phyloP scores from a whole-genome alignment of 768 basidiomycete genomes.

The Pulveroboletus sp. region DNA sequence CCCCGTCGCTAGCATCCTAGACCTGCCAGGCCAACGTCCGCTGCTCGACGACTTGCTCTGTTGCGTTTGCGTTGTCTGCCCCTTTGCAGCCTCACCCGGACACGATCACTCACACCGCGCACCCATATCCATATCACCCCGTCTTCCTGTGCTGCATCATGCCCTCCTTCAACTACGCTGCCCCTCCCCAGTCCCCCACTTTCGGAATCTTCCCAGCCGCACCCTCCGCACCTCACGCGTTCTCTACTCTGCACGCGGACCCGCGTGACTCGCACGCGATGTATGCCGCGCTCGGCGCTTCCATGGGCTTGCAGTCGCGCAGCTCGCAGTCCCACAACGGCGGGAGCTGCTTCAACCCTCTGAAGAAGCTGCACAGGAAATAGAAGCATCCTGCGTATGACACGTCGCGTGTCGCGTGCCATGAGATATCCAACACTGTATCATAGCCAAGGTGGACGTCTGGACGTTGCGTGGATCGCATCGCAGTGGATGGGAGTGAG shows the following conservation, averaged over 20 bases:
- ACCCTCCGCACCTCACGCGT: slow-evolving; percentile 53
- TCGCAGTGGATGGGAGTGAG: not conserved
- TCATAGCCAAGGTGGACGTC: slow-evolving; percentile 15
- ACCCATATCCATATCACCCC: not conserved
- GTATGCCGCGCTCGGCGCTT: slow-evolving; percentile 47
- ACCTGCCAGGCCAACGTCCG: slow-evolving; percentile 6
- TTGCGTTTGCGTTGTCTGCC: slow-evolving; percentile 11
- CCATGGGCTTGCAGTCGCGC: slow-evolving; percentile 23
- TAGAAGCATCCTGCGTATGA: not conserved
- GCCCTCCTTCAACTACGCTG: slow-evolving; percentile 41
- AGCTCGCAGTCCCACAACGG: slow-evolving; percentile 20
- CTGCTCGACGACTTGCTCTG: slow-evolving; percentile 5
- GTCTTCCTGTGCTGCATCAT: slow-evolving; percentile 21
- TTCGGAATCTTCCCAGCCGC: slow-evolving; percentile 57
- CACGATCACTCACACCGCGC: not conserved
- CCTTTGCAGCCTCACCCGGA: not conserved
- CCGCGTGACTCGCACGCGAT: slow-evolving; percentile 57
- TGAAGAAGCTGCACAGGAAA: slow-evolving; percentile 37
- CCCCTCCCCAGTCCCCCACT: slow-evolving; percentile 48
- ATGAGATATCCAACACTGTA: slow-evolving; percentile 18
- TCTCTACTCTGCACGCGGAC: slow-evolving; percentile 51
- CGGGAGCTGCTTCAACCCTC: slow-evolving; percentile 24
- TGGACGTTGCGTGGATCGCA: not conserved
- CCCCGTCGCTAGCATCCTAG: slow-evolving; percentile 3
- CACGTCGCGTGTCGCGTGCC: not conserved